Evolutionary conservation across 1,284 basidiomycete genomes (phyloP), one percentile per base, ranked within the genome.

Genomic region (Cutaneotrichosporon sp.): DNA sequence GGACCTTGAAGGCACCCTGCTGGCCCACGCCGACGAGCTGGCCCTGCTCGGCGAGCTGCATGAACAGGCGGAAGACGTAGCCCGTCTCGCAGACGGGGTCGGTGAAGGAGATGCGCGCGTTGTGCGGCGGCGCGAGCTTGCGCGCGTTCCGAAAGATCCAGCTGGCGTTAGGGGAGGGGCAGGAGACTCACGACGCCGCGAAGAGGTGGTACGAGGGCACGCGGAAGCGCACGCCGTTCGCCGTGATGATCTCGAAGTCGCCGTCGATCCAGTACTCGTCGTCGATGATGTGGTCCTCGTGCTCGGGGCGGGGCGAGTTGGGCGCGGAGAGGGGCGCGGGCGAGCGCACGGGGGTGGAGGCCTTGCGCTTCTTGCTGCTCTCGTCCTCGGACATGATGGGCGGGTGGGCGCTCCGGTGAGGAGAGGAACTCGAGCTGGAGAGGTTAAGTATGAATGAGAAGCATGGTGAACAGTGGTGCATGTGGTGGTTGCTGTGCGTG

Each of bases 161-260:
- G 9, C 38, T 42, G 18, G 18, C 7, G 13, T 42, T 42, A 42
- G 38, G 11, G 18, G 5, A 42, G 34, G 11, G 34, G 6, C 3
- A 36, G 16, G 34, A 7, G 34, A 7, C 13, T 42, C 18, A 42
- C 38, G 18, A n/a, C 5, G 16, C 16, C 9, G 38, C 38, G 18
- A 42, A n/a, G 18, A 42, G 38, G 4, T 42, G 38, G 8, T 42
- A 46, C 5, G 45, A 46, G 4, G 45, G 45, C 4, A 46, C 10
- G 14, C 22, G 45, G 24, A 46, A 46, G 45, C 45, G 45, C 22
- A 46, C 24, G 18, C 14, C 22, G 22, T 42, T n/a, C 1, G 20
- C 22, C 11, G 50, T 52, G 33, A 52, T 36, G 33, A 52, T 20
- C n/a, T 52, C 31, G n/a, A 52, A 34, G 50, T 52, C 50, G 16